phyloP scores from a whole-genome alignment of 257 asterid genomes.

The Capsicum chinense region DNA sequence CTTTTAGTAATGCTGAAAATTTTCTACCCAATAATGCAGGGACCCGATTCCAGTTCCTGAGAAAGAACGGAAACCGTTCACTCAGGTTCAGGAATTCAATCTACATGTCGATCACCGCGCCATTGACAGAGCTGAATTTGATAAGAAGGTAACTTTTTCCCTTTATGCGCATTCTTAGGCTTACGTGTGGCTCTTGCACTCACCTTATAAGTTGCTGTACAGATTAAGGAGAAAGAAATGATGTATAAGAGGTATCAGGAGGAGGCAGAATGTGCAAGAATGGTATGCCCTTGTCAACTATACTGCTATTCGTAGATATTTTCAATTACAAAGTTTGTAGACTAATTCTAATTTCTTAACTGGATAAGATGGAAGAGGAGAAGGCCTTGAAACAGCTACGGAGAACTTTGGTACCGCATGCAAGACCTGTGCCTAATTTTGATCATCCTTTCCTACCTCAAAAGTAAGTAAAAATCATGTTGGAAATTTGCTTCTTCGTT shows the following conservation, averaged over 20 bases:
- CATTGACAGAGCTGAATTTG: conserved; percentile 81
- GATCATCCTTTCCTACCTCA: conserved; percentile 82
- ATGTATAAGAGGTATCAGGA: conserved; percentile 82
- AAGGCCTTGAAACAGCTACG: conserved; percentile 86
- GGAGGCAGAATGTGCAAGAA: conserved; percentile 81
- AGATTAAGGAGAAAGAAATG: conserved; percentile 88
- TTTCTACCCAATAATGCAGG: conserved; percentile 46
- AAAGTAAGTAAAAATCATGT: conserved; percentile 44
- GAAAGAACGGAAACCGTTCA: conserved; percentile 71
- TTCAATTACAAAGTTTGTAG: neutral
- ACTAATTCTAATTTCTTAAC: conserved; percentile 13
- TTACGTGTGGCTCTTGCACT: neutral
- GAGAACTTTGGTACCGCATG: conserved; percentile 82
- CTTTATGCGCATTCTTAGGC: neutral
- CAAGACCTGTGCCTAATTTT: conserved; percentile 80
- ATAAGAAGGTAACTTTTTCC: conserved; percentile 63
- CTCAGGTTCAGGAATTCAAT: conserved; percentile 85
- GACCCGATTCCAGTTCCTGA: conserved; percentile 92
- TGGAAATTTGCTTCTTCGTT: neutral
- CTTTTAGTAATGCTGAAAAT: neutral
- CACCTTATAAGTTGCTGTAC: conserved; percentile 33
- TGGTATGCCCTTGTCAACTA: conserved; percentile 46
- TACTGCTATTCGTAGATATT: neutral
- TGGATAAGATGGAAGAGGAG: conserved; percentile 88
- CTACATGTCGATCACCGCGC: conserved; percentile 75